Percentiles rank a stretch among this genome's conserved stretches.
These are phyloP conservation scores for Immersiporthe knoxdaviesiana DNA, from an alignment of 2,329 filamentous ascomycete species.

Conservation along the genomic window DNA sequence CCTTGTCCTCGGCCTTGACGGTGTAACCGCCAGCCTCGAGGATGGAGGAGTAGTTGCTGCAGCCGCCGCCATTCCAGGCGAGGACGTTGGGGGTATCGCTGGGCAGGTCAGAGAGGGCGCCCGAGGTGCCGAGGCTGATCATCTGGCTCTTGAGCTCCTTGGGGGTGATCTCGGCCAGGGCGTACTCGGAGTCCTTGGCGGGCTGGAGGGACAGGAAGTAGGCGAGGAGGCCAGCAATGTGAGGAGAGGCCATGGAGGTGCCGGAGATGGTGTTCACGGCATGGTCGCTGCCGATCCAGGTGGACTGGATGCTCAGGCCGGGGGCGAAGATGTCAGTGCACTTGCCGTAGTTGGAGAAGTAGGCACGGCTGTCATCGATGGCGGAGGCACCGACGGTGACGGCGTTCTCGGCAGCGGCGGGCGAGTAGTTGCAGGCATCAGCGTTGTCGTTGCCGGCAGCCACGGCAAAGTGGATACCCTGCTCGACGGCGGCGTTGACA, in stretches of 20 bases:
- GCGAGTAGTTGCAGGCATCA: constrained; percentile 99
- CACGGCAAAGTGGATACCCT: constrained; percentile 95
- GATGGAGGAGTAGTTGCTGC: constrained; percentile 86
- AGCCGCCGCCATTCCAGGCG: constrained; percentile 98
- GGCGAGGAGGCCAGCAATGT: constrained; percentile 93
- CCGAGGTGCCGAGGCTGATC: constrained; percentile 79
- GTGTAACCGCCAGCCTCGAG: constrained; percentile 74
- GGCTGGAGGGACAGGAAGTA: constrained; percentile 98
- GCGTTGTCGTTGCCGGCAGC: constrained; percentile 98
- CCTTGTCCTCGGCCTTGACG: constrained; percentile 45
- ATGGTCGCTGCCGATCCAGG: constrained; percentile 96
- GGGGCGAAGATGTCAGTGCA: constrained; percentile 99
- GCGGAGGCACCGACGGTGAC: constrained; percentile 96
- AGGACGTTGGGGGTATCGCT: constrained; percentile 89
- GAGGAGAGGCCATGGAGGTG: constrained; percentile 98
- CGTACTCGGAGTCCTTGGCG: constrained; percentile 84
- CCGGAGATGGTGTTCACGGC: constrained; percentile 99
- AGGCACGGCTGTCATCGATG: constrained; percentile 91
- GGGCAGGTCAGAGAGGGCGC: constrained; percentile 79
- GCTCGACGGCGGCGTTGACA: constrained; percentile 90
- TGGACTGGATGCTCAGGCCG: constrained; percentile 94
- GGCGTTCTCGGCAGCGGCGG: constrained; percentile 86
- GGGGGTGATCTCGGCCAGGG: constrained; percentile 85
- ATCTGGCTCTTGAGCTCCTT: constrained; percentile 92
- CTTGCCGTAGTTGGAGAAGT: constrained; percentile 99